A percentile compares a stretch with the other conserved stretches of the same genome.
Conservation (phyloP, 352 stramenopile species). For the Hyaloperonospora arabidopsidis region DNA sequence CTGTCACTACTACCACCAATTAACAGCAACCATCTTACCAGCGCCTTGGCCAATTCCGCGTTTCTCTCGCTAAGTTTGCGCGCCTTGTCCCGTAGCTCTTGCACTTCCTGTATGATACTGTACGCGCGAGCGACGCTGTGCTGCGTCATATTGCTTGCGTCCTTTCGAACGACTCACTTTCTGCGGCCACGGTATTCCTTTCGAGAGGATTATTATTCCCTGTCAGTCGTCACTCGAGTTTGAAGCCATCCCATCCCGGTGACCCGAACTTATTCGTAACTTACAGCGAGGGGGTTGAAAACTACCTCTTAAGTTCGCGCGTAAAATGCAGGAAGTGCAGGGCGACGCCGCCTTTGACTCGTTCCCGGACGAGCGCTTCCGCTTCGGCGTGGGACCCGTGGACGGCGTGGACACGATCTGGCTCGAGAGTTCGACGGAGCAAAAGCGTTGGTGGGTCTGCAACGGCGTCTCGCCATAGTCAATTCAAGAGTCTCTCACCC, state of each 20-base stretch:
- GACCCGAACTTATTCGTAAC: too few species aligned
- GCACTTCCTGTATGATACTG: slow-evolving; percentile 55
- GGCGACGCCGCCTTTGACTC: slow-evolving; percentile 16
- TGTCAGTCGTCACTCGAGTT: too few species aligned
- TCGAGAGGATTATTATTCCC: too few species aligned
- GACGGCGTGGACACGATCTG: slow-evolving; percentile 9
- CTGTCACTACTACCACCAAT: neutral
- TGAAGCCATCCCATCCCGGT: too few species aligned
- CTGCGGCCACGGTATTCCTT: too few species aligned
- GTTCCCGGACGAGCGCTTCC: slow-evolving; percentile 21
- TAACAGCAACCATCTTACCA: slow-evolving; percentile 28
- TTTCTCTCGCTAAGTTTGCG: slow-evolving; percentile 46
- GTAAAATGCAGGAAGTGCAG: slow-evolving; percentile 19
- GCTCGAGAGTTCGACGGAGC: slow-evolving; percentile 10
- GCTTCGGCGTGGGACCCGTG: slow-evolving; percentile 10
- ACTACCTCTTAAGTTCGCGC: neutral
- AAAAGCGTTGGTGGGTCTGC: too few species aligned
- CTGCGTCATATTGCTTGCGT: slow-evolving; percentile 20
- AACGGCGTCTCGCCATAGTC: too few species aligned
- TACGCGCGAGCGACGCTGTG: slow-evolving; percentile 43
- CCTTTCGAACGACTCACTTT: too few species aligned
- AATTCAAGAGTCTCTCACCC: neutral
- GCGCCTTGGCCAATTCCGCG: slow-evolving; percentile 48
- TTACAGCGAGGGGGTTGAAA: too few species aligned
- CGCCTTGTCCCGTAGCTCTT: slow-evolving; percentile 42